A percentile compares a stretch with the other conserved stretches of the same genome.
Conservation (phyloP, 169 alveolate species). For the Amoebophrya sp. region DNA sequence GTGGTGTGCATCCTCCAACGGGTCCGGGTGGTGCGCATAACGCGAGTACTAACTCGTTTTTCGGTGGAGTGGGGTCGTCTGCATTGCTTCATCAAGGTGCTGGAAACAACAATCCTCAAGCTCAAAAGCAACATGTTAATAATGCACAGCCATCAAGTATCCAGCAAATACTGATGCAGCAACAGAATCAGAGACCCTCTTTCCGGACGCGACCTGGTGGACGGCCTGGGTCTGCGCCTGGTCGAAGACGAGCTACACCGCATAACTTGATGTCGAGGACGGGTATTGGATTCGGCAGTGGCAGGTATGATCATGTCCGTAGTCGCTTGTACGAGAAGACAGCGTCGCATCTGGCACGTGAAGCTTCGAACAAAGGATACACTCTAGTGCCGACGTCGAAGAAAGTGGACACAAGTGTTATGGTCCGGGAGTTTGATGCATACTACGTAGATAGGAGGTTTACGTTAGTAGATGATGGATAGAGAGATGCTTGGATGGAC, state of each 20-base stretch:
- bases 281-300: neutral
- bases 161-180: neutral
- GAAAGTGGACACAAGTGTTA: neutral
- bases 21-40: too few relatives aligned
- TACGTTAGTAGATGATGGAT: neutral
- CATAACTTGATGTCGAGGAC: neutral
- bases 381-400: neutral
- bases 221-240: constrained; percentile 17
- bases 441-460: neutral
- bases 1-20: too few relatives aligned
- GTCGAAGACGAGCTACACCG: neutral
- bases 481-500: neutral
- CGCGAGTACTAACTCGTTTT: too few relatives aligned
- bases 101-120: neutral
- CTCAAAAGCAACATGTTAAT: neutral
- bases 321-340: neutral
- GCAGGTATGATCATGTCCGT: neutral
- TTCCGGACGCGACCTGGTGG: too few relatives aligned
- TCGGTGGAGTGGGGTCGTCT: too few relatives aligned
- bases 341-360: neutral
- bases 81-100: too few relatives aligned
- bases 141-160: neutral
- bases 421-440: neutral
- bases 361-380: neutral
- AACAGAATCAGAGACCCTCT: neutral